A percentile compares a stretch with the other conserved stretches of the same genome.
Evolutionary conservation across 495 filamentous ascomycete genomes (phyloP).

Genomic region (Neurospora sublineolata): DNA sequence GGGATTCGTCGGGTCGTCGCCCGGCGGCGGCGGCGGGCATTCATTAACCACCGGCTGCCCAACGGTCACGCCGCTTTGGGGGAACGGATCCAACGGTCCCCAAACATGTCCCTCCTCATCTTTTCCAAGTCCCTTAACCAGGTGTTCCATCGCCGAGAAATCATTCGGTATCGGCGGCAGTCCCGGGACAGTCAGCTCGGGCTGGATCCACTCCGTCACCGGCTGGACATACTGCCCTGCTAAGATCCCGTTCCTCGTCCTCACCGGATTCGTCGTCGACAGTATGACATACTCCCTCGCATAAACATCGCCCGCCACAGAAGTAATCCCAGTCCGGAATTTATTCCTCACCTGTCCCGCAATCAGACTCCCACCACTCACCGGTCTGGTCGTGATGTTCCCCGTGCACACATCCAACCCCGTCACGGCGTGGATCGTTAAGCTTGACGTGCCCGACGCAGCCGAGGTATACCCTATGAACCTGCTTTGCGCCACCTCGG

Average conservation of each 20-base stretch:
- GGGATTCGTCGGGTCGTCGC: background rate
- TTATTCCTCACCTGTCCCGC: background rate
- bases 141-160: slow-evolving; percentile 7
- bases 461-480: slow-evolving; percentile 11
- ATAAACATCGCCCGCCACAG: slow-evolving; percentile 23
- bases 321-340: slow-evolving; percentile 2
- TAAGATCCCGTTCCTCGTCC: slow-evolving; percentile 25
- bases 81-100: slow-evolving; percentile 13
- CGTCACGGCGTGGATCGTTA: slow-evolving; percentile 29
- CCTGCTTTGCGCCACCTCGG: slow-evolving; percentile 23
- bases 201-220: slow-evolving; percentile 29
- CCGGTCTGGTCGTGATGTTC: slow-evolving; percentile 15
- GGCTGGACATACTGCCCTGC: slow-evolving; percentile 30
- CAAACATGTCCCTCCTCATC: slow-evolving; percentile 10
- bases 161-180: slow-evolving; percentile 9
- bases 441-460: background rate
- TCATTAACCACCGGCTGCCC: background rate
- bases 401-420: slow-evolving; percentile 30
- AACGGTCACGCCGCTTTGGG: slow-evolving; percentile 8
- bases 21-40: background rate
- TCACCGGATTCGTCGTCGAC: background rate
- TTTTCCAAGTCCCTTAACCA: slow-evolving; percentile 9
- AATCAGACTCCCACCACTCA: slow-evolving; percentile 12
- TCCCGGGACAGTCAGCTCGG: slow-evolving; percentile 8
- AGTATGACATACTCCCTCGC: slow-evolving; percentile 22